A percentile compares a stretch with the other conserved stretches of the same genome.
phyloP scores from a whole-genome alignment of 805 yeast genomes.

The Candida golubevii region DNA sequence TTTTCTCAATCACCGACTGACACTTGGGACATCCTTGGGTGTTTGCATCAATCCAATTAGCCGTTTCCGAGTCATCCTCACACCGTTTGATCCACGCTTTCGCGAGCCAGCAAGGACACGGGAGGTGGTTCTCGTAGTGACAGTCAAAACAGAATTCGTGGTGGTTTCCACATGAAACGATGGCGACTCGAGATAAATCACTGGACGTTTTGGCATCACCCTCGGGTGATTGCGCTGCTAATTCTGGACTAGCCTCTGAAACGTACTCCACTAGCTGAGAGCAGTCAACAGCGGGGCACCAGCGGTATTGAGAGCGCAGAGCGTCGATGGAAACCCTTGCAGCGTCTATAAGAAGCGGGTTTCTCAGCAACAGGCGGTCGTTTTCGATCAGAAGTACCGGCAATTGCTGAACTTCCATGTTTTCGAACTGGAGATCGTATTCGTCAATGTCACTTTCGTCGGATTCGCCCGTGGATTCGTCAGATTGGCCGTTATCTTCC shows the following conservation, averaged over 20 bases:
- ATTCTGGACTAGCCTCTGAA: constrained; percentile 1
- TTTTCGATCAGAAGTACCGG: not conserved
- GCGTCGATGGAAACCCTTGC: constrained; percentile 12
- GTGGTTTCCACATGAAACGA: constrained; percentile 60
- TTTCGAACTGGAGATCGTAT: constrained; percentile 11
- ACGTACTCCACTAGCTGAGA: constrained; percentile 46
- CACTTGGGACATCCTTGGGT: constrained; percentile 89
- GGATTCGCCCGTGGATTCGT: not conserved
- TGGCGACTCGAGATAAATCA: constrained; percentile 43
- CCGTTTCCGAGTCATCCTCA: constrained; percentile 81
- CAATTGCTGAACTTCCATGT: not conserved
- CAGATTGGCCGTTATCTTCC: not conserved
- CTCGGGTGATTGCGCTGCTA: not conserved
- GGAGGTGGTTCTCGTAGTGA: constrained; percentile 70
- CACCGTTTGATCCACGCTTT: constrained; percentile 74
- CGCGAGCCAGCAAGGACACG: constrained; percentile 73
- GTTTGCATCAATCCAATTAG: constrained; percentile 79
- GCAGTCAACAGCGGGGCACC: constrained; percentile 90
- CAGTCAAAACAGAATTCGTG: constrained; percentile 82
- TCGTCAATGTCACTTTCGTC: constrained; percentile 1
- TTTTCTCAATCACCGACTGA: constrained; percentile 74
- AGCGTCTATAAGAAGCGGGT: constrained; percentile 11
- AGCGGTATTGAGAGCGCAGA: constrained; percentile 43
- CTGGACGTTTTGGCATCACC: not conserved
- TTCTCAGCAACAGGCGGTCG: constrained; percentile 8